Conservation (phyloP, 176 grass and related monocot species). For the Tillandsia fasciculata region DNA sequence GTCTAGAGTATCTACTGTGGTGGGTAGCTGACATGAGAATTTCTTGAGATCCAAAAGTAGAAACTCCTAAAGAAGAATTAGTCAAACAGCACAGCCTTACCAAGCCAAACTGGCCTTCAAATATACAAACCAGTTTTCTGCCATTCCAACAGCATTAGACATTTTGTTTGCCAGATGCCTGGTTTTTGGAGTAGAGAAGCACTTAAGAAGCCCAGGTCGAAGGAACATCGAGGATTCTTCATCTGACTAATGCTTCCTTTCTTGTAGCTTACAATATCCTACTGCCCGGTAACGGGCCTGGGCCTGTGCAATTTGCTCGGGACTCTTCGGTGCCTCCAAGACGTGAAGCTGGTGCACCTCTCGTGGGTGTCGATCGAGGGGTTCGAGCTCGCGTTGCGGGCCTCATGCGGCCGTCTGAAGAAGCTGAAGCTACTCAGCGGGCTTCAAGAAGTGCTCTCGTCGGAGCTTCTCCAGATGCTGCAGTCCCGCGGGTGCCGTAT, state of each 20-base stretch:
- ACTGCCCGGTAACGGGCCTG: conserved; percentile 74
- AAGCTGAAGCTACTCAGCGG: conserved; percentile 76
- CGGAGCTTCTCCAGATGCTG: conserved; percentile 61
- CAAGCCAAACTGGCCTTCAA: no score
- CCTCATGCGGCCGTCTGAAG: conserved; percentile 68
- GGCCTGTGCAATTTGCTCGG: conserved; percentile 70
- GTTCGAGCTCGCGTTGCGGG: conserved; percentile 66
- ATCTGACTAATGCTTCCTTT: neutral
- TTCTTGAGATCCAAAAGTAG: no score
- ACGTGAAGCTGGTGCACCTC: conserved; percentile 89
- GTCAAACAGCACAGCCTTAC: no score
- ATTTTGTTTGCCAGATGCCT: no score
- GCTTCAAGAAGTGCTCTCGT: conserved; percentile 49
- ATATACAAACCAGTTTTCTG: no score
- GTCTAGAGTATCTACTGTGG: no score
- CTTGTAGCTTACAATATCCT: conserved; percentile 91
- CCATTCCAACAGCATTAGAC: no score
- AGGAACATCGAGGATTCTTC: conserved; percentile 1
- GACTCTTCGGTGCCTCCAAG: conserved; percentile 77
- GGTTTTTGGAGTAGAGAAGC: no score
- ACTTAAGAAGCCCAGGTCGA: no score
- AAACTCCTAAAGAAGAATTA: no score
- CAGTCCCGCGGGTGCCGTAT: conserved; percentile 65
- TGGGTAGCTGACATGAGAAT: no score
- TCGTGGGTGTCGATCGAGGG: conserved; percentile 64